Evolutionary conservation across 495 filamentous ascomycete genomes (phyloP).

Genomic region (Aspergillus mulundensis): DNA sequence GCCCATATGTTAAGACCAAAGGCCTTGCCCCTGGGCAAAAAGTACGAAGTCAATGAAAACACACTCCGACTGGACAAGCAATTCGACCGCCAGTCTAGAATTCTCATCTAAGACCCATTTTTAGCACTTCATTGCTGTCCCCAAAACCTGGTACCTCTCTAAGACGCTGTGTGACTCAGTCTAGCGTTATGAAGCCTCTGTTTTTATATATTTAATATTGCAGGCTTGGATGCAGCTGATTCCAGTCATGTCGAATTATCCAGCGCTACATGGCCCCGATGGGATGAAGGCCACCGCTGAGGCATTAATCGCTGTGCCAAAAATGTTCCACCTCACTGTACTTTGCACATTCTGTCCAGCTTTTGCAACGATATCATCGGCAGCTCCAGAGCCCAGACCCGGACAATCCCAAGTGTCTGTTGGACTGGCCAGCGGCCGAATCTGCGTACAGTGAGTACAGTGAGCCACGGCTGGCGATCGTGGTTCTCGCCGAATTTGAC

Average conservation of each 20-base stretch:
- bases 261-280: too few species aligned
- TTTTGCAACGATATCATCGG: neutral
- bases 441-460: neutral
- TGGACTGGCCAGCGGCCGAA: neutral
- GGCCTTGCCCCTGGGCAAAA: slow-evolving; percentile 4
- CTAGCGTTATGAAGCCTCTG: neutral
- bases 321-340: neutral
- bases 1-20: neutral
- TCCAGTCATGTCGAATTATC: neutral
- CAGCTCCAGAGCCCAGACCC: neutral
- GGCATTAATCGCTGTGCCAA: neutral
- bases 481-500: neutral
- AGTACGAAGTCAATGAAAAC: neutral
- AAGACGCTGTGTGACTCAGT: neutral
- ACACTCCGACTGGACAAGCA: slow-evolving; percentile 1
- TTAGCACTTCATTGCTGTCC: neutral
- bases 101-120: slow-evolving; percentile 3
- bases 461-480: neutral
- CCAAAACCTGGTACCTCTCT: neutral
- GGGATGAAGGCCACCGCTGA: neutral
- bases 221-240: neutral
- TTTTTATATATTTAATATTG: neutral
- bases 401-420: neutral
- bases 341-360: neutral
- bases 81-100: neutral